These are phyloP conservation scores for Tolypocladium tropicale DNA, from an alignment of 2,329 filamentous ascomycete species.

Conservation along the genomic window DNA sequence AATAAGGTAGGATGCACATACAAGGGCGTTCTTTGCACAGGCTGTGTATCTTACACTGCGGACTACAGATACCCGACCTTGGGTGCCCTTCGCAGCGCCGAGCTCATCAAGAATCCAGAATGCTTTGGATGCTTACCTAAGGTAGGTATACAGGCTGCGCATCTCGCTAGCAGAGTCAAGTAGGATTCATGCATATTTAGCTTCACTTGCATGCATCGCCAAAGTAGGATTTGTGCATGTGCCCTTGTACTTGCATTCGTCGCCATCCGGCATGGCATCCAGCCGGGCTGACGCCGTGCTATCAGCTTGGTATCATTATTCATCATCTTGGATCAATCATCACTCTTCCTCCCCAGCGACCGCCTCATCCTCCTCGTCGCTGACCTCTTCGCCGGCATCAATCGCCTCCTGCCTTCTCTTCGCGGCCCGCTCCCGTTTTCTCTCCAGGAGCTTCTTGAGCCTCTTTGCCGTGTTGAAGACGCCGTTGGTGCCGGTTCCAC, in stretches of 20 bases:
- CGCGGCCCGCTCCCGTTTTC: conserved; percentile 53
- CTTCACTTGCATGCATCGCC: not conserved
- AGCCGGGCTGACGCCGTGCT: not conserved
- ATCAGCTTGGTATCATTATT: not conserved
- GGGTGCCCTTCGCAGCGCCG: no score
- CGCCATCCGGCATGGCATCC: not conserved
- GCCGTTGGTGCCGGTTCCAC: conserved; percentile 74
- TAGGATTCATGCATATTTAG: not conserved
- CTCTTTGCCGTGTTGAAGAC: conserved; percentile 85
- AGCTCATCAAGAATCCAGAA: no score
- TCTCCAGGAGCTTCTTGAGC: conserved; percentile 68
- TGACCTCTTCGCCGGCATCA: conserved; percentile 39
- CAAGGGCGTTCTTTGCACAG: no score
- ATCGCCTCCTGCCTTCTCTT: conserved; percentile 44
- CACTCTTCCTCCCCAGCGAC: not conserved
- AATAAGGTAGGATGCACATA: no score
- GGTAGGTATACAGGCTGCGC: not conserved
- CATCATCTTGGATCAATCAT: not conserved
- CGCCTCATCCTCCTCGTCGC: conserved; percentile 27
- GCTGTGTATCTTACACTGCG: no score
- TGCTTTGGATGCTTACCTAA: no score
- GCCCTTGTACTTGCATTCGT: not conserved
- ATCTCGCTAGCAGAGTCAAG: not conserved
- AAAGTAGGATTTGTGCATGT: not conserved
- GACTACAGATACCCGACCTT: no score